phyloP scores from a whole-genome alignment of 225 moss, liverwort and hornwort genomes.

The Climacium dendroides region DNA sequence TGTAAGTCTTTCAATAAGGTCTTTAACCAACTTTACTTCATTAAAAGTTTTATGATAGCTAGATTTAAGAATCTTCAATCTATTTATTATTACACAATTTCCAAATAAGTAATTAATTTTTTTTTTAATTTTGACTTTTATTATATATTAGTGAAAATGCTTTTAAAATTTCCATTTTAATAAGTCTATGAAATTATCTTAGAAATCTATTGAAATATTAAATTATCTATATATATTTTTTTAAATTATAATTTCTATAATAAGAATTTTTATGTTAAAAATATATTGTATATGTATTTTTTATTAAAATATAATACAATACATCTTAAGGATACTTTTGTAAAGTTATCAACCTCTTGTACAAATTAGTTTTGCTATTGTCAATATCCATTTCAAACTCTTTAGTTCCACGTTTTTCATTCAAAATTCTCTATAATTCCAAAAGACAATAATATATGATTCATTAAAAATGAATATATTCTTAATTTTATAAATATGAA shows the following conservation, averaged over 20 bases:
- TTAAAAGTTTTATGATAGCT: background rate
- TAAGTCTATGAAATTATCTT: rapidly evolving
- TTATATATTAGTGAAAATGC: rapidly evolving
- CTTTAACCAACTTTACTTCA: background rate
- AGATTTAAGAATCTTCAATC: background rate
- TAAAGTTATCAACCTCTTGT: background rate
- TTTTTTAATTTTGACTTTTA: no score
- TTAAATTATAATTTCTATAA: background rate
- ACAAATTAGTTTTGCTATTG: background rate
- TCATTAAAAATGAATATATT: background rate
- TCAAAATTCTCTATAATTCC: background rate
- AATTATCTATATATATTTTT: no score
- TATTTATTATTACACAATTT: no score
- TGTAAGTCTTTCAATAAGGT: background rate
- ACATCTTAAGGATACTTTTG: background rate
- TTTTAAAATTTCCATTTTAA: background rate
- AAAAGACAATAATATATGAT: background rate
- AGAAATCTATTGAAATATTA: no score
- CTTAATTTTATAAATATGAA: background rate
- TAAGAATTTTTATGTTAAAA: rapidly evolving
- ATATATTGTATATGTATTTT: no score
- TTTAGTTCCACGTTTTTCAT: background rate
- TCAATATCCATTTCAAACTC: background rate
- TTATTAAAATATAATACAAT: no score
- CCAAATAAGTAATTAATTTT: background rate